phyloP scores from a whole-genome alignment of 1,284 basidiomycete species.

The Pyrrhoderma lamaoense region DNA sequence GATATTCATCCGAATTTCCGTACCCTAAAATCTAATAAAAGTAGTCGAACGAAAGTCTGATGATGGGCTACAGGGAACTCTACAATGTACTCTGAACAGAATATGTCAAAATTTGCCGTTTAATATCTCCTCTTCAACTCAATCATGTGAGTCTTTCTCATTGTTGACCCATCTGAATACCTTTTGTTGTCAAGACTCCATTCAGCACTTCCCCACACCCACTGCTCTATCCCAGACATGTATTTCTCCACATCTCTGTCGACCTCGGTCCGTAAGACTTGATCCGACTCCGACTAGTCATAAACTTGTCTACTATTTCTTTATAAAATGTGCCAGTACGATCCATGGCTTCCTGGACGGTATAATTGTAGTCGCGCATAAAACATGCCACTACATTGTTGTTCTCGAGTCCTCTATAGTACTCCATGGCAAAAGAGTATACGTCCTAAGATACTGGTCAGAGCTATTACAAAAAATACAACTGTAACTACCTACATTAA shows the following conservation, averaged over 20 bases:
- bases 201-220: slow-evolving; percentile 43
- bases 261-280: slow-evolving; percentile 3
- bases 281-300: slow-evolving; percentile 37
- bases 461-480: not conserved
- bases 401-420: slow-evolving; percentile 53
- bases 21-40: no score
- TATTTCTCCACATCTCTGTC: slow-evolving; percentile 38
- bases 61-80: no score
- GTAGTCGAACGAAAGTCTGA: no score
- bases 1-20: no score
- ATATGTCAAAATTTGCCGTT: no score
- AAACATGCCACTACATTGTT: slow-evolving; percentile 59
- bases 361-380: slow-evolving; percentile 44
- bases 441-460: slow-evolving; percentile 40
- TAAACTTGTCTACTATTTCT: slow-evolving; percentile 45
- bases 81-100: no score
- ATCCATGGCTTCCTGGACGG: slow-evolving; percentile 52
- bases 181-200: slow-evolving; percentile 53
- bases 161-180: slow-evolving; percentile 30
- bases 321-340: slow-evolving; percentile 33
- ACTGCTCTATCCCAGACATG: slow-evolving; percentile 40
- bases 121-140: no score
- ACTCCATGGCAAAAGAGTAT: slow-evolving; percentile 66
- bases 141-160: no score
- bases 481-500: slow-evolving; percentile 1